phyloP scores from a whole-genome alignment of 106 monocot genomes.

The Allium sativum region DNA sequence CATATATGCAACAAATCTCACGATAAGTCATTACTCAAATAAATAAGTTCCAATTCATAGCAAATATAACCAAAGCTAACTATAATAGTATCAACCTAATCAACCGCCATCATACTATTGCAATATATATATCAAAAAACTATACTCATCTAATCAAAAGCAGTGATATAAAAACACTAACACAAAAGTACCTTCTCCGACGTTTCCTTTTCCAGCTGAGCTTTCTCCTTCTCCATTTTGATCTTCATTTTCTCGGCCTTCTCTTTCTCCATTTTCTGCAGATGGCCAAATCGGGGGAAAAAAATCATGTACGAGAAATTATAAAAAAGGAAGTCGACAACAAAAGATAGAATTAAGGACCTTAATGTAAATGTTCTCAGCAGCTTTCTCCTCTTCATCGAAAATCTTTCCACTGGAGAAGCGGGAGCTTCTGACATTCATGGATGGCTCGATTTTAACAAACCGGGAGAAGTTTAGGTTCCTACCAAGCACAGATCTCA shows the following conservation, averaged over 20 bases:
- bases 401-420: conserved; percentile 40
- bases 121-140: too few relatives aligned
- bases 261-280: conserved; percentile 12
- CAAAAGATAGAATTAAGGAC: conserved; percentile 13
- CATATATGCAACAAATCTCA: too few relatives aligned
- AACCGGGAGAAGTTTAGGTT: neutral
- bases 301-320: neutral
- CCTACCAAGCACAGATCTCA: conserved; percentile 1
- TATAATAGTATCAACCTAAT: too few relatives aligned
- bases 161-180: too few relatives aligned
- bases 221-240: conserved; percentile 6
- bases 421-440: conserved; percentile 7
- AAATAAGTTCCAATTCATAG: too few relatives aligned
- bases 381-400: conserved; percentile 60
- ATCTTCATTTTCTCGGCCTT: conserved; percentile 5
- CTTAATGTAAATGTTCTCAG: conserved; percentile 71
- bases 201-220: conserved; percentile 5
- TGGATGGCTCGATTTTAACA: neutral
- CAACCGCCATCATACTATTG: too few relatives aligned
- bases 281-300: neutral
- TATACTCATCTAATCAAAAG: too few relatives aligned
- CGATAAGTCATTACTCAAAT: too few relatives aligned
- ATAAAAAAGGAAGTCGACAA: neutral
- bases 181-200: neutral
- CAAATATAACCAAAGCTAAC: too few relatives aligned